These are phyloP conservation scores for Aspergillus homomorphus DNA, from an alignment of 495 filamentous ascomycete species.

Conservation along the genomic window DNA sequence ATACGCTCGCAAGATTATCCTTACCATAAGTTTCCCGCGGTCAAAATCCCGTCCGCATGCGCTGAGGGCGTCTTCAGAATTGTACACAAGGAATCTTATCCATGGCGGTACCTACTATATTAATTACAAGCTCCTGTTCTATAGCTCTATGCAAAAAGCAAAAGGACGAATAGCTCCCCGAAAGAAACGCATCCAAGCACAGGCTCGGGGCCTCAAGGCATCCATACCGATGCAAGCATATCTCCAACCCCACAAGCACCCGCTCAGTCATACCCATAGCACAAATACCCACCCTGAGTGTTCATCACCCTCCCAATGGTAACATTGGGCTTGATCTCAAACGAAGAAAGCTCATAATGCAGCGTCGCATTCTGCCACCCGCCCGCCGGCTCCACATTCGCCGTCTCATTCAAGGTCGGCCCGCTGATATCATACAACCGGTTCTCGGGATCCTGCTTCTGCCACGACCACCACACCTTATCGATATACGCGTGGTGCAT, in stretches of 20 bases:
- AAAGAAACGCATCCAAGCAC: background rate
- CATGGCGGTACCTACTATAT: too few relatives aligned
- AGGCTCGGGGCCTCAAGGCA: background rate
- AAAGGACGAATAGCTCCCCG: too few relatives aligned
- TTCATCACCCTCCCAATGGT: conserved; percentile 36
- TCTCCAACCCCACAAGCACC: too few relatives aligned
- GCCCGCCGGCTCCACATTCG: conserved; percentile 18
- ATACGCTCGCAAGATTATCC: too few relatives aligned
- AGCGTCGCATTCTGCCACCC: conserved; percentile 19
- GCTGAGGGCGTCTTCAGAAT: too few relatives aligned
- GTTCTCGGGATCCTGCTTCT: conserved; percentile 34
- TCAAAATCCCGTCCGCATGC: too few relatives aligned
- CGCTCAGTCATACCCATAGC: conserved; percentile 29
- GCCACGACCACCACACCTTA: conserved; percentile 54
- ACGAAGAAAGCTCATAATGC: conserved; percentile 16
- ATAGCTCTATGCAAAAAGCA: background rate
- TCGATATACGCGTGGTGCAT: conserved; percentile 53
- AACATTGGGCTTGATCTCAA: conserved; percentile 16
- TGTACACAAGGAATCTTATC: too few relatives aligned
- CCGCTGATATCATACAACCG: conserved; percentile 23
- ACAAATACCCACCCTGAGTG: conserved; percentile 31
- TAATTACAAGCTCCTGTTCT: background rate
- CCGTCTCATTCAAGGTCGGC: conserved; percentile 14
- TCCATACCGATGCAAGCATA: too few relatives aligned
- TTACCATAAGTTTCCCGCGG: too few relatives aligned